A percentile compares a stretch with the other conserved stretches of the same genome.
Evolutionary conservation across 2,329 filamentous ascomycete genomes (phyloP).

Genomic region (Didymella pomorum): DNA sequence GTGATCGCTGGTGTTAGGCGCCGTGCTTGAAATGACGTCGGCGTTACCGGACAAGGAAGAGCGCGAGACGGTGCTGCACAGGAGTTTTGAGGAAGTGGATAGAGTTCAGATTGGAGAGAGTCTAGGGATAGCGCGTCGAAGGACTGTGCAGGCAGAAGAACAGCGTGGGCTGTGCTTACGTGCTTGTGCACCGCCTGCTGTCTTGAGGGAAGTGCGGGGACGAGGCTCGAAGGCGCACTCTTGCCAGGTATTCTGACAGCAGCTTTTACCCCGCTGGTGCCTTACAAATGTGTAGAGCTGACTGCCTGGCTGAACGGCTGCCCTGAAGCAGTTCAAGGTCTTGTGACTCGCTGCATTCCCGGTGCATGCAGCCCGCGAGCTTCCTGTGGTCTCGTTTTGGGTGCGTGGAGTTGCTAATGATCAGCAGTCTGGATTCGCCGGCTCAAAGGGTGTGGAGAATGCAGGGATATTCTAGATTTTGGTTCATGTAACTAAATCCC

Average conservation of each 20-base stretch:
- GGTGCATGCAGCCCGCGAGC: conserved; percentile 7
- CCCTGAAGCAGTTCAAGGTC: conserved; percentile 11
- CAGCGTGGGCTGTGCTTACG: conserved; percentile 4
- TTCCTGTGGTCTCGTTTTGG: conserved; percentile 7
- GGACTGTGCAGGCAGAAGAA: conserved; percentile 9
- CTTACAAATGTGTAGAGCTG: conserved; percentile 18
- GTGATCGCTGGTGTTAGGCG: conserved; percentile 19
- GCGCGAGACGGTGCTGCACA: conserved; percentile 11
- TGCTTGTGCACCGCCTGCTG: conserved; percentile 10
- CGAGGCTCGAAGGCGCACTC: conserved; percentile 12
- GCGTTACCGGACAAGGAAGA: conserved; percentile 20
- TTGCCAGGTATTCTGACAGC: neutral
- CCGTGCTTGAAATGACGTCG: conserved; percentile 20
- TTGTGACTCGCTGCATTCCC: conserved; percentile 11
- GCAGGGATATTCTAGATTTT: conserved; percentile 17
- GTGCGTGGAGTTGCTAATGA: conserved; percentile 10
- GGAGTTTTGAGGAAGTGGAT: conserved; percentile 6
- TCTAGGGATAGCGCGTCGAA: conserved; percentile 9
- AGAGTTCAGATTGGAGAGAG: conserved; percentile 11
- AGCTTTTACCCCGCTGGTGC: conserved; percentile 15
- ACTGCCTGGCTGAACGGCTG: conserved; percentile 1
- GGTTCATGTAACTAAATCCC: conserved; percentile 18
- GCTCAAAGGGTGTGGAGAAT: conserved; percentile 20
- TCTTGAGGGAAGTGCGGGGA: conserved; percentile 14
- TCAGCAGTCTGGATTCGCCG: conserved; percentile 20